Base-by-base conservation (phyloP, 2,329 filamentous ascomycete species). In the Graphiopsis chlorocephala region DNA sequence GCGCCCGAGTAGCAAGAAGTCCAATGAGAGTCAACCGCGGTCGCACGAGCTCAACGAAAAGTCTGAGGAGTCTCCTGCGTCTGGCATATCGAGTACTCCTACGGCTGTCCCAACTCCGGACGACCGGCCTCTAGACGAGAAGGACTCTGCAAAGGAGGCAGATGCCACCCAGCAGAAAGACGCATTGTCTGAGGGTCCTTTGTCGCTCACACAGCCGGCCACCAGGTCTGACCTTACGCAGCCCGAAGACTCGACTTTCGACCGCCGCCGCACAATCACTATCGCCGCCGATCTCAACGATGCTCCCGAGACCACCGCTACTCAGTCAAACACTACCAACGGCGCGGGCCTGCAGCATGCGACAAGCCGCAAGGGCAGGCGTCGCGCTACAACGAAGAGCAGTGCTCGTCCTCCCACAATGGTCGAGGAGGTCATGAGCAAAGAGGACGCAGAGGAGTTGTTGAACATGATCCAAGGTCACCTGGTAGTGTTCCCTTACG, bases 401-500 rank as follows among this genome's bases (percentile, higher is more conserved):
- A 90, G 86, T 70, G 85, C 86, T 33, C 85, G 86, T 48, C 86
- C 86, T 1, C 48, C 68, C 15, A 86, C 89, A 69, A 81, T 84
- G 15, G 80, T 84, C 1, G 93, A 97, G 67, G 92, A 96, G 60
- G 70, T 97, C 69, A 83, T 97, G 61, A 84, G 85, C 29, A 86
- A 86, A 63, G 84, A 85, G 6, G 91, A 96, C 69, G 91, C 93
- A 1, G 93, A 96, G 75, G 90, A 91, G 71, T 79, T 98, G 70
- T 81, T 97, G 69, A 86, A 87, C 68, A 80, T 95, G 80, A 85
- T 95, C 28, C 94, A 98, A 77, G 95, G 95, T 1, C 88, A 93
- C 75, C 78, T 99, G 61, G 93, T 99, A 28, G 82, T 92, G 68
- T 99, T 96, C 82, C 95, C 95, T 6, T 97, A 98, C 78, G 92